Conservation (phyloP, 352 stramenopile species). For the Globisporangium mamillatum region DNA sequence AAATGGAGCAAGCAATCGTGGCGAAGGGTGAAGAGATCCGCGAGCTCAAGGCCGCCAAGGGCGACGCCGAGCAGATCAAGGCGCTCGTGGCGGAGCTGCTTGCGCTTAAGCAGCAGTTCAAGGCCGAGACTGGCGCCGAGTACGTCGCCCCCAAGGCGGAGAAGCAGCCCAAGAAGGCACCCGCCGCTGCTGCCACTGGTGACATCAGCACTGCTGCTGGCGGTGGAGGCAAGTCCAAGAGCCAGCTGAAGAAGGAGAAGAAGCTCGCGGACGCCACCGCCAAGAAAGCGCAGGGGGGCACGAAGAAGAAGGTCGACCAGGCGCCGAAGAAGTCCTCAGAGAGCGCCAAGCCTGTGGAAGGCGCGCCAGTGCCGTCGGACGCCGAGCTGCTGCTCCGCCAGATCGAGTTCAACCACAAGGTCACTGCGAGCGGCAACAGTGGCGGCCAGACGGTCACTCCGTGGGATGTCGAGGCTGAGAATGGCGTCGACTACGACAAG, state of each 20-base stretch:
- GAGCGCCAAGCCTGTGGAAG: conserved; percentile 66
- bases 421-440: conserved; percentile 41
- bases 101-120: conserved; percentile 78
- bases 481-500: conserved; percentile 99
- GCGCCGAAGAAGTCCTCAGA: conserved; percentile 61
- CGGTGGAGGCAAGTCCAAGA: conserved; percentile 71
- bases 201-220: background rate
- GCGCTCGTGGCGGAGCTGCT: conserved; percentile 59
- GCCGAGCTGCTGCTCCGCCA: conserved; percentile 69
- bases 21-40: conserved; percentile 76
- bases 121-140: conserved; percentile 66
- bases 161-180: conserved; percentile 38
- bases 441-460: conserved; percentile 88
- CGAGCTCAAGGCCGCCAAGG: conserved; percentile 76
- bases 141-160: conserved; percentile 47
- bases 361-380: conserved; percentile 52
- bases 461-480: conserved; percentile 93
- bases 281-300: conserved; percentile 29
- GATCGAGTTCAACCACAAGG: conserved; percentile 69
- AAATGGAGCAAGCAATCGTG: conserved; percentile 51
- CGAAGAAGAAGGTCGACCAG: conserved; percentile 37
- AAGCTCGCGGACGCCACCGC: conserved; percentile 56
- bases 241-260: conserved; percentile 87
- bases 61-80: conserved; percentile 45
- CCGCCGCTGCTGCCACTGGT: conserved; percentile 4